A percentile compares a stretch with the other conserved stretches of the same genome.
These are phyloP conservation scores for Corymbia citriodora DNA, from an alignment of 441 rosid genomes.

Conservation along the genomic window DNA sequence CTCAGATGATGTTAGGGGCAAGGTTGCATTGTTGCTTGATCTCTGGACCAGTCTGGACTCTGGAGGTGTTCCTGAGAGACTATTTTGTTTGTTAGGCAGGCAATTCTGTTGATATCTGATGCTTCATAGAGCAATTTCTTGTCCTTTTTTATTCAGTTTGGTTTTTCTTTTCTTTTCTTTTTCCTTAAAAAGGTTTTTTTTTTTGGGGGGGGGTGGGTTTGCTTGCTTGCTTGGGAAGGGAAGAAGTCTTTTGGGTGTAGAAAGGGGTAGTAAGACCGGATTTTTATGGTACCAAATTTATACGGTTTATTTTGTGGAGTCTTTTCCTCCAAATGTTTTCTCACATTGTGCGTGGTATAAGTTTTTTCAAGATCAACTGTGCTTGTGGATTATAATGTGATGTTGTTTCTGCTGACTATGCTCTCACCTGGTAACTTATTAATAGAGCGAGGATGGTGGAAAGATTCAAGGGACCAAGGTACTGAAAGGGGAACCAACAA, in stretches of 20 bases:
- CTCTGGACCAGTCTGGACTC: neutral
- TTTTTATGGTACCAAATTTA: neutral
- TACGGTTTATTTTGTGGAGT: neutral
- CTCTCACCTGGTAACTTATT: neutral
- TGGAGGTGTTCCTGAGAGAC: neutral
- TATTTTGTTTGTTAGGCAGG: neutral
- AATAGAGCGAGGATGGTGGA: constrained; percentile 54
- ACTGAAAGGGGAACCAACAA: constrained; percentile 29
- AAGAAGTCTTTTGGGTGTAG: neutral
- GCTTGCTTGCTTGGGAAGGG: neutral
- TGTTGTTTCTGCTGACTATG: neutral
- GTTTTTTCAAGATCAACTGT: neutral
- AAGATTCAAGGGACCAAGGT: constrained; percentile 47
- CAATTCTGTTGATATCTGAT: neutral
- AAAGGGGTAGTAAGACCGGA: neutral
- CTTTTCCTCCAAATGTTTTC: neutral
- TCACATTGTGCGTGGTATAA: neutral
- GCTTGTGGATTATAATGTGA: neutral
- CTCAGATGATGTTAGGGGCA: neutral
- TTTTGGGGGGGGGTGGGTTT: neutral
- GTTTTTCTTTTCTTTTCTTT: neutral
- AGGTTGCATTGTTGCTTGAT: neutral
- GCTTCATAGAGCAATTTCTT: neutral
- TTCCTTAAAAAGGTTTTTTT: neutral
- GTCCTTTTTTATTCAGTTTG: neutral